Evolutionary conservation across 139 green algal genomes (phyloP), one percentile per base, ranked within the genome.

Genomic region (Pleodorina starrii): DNA sequence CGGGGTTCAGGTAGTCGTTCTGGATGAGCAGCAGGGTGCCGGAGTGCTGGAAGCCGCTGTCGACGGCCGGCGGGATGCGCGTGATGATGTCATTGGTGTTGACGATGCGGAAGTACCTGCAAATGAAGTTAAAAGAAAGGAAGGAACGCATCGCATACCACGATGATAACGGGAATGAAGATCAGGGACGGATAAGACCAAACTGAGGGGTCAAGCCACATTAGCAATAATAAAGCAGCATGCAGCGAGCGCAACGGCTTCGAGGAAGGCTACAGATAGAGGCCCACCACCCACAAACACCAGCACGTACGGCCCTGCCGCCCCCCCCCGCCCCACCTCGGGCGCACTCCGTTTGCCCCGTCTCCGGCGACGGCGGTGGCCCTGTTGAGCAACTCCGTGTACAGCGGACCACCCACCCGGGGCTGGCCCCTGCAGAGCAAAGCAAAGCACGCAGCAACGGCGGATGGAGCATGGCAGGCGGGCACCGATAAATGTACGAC

Each of bases 21-120:
- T 66, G 21, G 54, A 66, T 66, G 5, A 66, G 5, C 21, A 66
- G 21, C 54, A 66, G 54, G 25, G 54, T 66, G 5, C 54, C 54
- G 54, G 54, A 66, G 54, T 66, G 54, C 54, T 66, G 54, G 54
- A 66, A 66, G 54, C 54, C 54, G 54, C 54, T 66, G 54, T 66
- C 54, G 54, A 66, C 29, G 54, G 54, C 54, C 54, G 54, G 54
- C 54, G 54, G 54, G 54, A 66, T 66, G 54, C 54, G 54, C 54
- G 54, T 66, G 5, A 66, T 66, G 54, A 66, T 66, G 29, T 66
- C 54, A 25, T 66, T 66, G 5, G 54, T 66, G 54, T 66, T 66
- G 54, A 66, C 54, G 6, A 66, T 25, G 54, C 54, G 54, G 54
- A 66, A 66, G 54, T 66, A 66, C 21, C 54, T 66, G 9, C 54